These are phyloP conservation scores for Melanopsichium pennsylvanicum DNA, from an alignment of 1,284 basidiomycete genomes.

Conservation along the genomic window DNA sequence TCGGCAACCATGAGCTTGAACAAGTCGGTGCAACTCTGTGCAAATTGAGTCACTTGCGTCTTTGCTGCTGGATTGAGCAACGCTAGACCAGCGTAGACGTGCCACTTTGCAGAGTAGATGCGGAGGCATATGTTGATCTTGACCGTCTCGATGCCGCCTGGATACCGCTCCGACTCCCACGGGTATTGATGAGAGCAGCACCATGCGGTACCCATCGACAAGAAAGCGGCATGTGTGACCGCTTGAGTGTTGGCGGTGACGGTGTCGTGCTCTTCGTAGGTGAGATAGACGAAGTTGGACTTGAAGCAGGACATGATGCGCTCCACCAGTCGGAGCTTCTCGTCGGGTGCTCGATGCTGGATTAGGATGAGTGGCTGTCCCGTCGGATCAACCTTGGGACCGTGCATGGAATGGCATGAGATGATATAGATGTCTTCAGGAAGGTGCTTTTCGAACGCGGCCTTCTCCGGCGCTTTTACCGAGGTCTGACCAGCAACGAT, in stretches of 20 bases:
- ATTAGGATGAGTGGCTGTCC: slow-evolving; percentile 95
- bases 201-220: slow-evolving; percentile 99
- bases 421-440: slow-evolving; percentile 87
- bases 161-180: slow-evolving; percentile 91
- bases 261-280: slow-evolving; percentile 92
- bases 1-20: slow-evolving; percentile 96
- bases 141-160: slow-evolving; percentile 97
- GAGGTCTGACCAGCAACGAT: slow-evolving; percentile 95
- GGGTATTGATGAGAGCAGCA: slow-evolving; percentile 80
- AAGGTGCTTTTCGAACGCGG: slow-evolving; percentile 87
- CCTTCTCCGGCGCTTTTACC: slow-evolving; percentile 91
- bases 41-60: slow-evolving; percentile 85
- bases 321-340: slow-evolving; percentile 81
- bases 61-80: slow-evolving; percentile 94
- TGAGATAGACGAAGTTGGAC: slow-evolving; percentile 85
- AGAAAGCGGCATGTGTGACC: slow-evolving; percentile 95
- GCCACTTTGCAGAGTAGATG: slow-evolving; percentile 97
- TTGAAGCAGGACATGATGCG: slow-evolving; percentile 81
- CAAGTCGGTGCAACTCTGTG: slow-evolving; percentile 82
- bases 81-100: slow-evolving; percentile 97
- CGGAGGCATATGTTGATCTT: slow-evolving; percentile 92
- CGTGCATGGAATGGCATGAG: slow-evolving; percentile 93
- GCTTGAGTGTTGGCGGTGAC: slow-evolving; percentile 99
- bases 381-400: slow-evolving; percentile 86
- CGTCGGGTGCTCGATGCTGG: slow-evolving; percentile 80